Base-by-base conservation (phyloP, 148 eudicot species). In the Selenicereus undatus region DNA sequence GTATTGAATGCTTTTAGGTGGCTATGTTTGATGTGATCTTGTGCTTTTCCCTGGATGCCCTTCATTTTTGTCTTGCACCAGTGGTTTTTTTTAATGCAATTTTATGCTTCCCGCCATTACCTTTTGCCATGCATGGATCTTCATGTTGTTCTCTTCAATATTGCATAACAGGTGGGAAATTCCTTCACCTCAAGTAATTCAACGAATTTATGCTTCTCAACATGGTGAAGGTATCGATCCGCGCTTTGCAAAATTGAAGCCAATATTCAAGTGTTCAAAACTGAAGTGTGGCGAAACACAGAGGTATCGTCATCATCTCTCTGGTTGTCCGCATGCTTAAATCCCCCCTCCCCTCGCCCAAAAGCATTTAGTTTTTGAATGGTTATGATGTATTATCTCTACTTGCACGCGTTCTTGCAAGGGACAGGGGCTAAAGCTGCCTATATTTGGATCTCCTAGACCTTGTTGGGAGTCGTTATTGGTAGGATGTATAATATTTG, bases 161-260 rank as follows among this genome's bases (percentile, higher is more conserved):
- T 78, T 32, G 45, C 76, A 74, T 43, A 89, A 84, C 92, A 95
- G 99, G 83, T 96, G 98, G 99, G 97, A 96, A 80, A 86, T 96
- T 79, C 99, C 98, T 85, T 85, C 88, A 80, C 95, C 93, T 80
- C 88, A 81, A 79, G 86, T 90, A 71, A 84, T 91, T 42, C 88
- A 86, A 82, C 73, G 70, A 72, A 86, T 93, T 18, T 93, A 88
- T 87, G 87, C 91, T 80, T 80, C 89, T 76, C 81, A 71, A 73
- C 81, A 81, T 60, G 84, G 77, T 70, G 88, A 90, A 79, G 87
- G 75, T 78, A 84, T 81, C 81, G 98, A 93, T 89, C 97, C 99
- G 70, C 98, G 98, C 36, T 96, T 93, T 79, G 76, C 91, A 45
- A 93, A 90, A 81, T 78, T 96, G 84, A 81, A 90, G 82, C 98